Evolutionary conservation across 306 rosid genomes (phyloP), one percentile per base, ranked within the genome.

Genomic region (Vicia villosa): DNA sequence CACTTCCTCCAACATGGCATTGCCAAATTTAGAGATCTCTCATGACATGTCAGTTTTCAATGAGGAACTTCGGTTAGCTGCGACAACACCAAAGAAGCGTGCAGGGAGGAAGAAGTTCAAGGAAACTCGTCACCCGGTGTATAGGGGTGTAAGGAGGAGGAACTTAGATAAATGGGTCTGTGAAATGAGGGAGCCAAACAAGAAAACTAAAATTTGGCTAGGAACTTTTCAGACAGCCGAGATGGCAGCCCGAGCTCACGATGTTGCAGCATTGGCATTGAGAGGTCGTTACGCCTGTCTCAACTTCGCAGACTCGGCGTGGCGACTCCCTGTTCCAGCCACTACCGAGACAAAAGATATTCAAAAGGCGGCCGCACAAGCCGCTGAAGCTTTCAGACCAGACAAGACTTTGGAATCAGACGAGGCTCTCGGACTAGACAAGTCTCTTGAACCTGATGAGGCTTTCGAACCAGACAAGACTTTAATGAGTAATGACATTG

Each of bases 191-290:
- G 98, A 89, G 81, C 98, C 98, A 0, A 89, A 86, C 38, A 92
- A 92, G 73, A 82, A 84, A 76, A 68, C 87, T 0, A 84, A 92
- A 68, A 80, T 80, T 22, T 80, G 84, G 84, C 56, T 80, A 0
- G 84, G 84, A 9, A 89, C 96, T 0, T 92, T 89, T 24, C 96
- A 87, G 2, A 92, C 90, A 0, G 77, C 85, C 0, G 96, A 89
- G 21, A 92, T 92, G 98, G 98, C 96, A 0, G 96, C 96, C 0
- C 79, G 96, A 2, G 98, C 98, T 0, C 95, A 92, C 8, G 96
- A 92, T 43, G 98, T 89, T 63, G 98, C 98, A 0, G 96, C 88
- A 0, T 55, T 82, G 8, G 86, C 96, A 0, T 67, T 92, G 2
- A 68, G 88, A 1, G 96, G 98, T 0, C 71, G 85, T 2, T 67